Conservation (phyloP, 306 rosid species). For the Datisca glomerata region DNA sequence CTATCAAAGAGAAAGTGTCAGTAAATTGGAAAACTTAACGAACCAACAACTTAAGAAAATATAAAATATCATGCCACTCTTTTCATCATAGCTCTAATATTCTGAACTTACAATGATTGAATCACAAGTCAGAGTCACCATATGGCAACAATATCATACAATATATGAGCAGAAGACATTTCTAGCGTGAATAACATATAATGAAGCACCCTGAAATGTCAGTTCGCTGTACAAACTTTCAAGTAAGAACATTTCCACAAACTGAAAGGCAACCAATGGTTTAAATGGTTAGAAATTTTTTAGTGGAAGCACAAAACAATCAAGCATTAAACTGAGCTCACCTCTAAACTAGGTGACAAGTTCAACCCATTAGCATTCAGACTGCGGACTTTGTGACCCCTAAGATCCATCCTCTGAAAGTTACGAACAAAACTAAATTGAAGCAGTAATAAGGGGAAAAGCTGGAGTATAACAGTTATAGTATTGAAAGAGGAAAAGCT, state of each 20-base stretch:
- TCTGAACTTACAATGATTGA: no score
- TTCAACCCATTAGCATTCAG: slow-evolving; percentile 85
- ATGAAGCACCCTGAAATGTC: no score
- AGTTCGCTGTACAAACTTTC: no score
- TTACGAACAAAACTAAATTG: slow-evolving; percentile 13
- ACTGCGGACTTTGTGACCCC: slow-evolving; percentile 93
- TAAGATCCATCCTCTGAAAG: slow-evolving; percentile 84
- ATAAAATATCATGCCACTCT: no score
- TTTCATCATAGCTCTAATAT: no score
- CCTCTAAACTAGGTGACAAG: slow-evolving; percentile 91
- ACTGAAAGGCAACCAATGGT: neutral
- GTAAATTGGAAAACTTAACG: slow-evolving; percentile 11
- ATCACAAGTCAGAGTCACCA: no score
- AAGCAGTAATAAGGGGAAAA: neutral
- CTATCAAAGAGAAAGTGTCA: slow-evolving; percentile 37
- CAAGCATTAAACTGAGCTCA: slow-evolving; percentile 19
- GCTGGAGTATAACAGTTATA: neutral
- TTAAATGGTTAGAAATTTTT: neutral
- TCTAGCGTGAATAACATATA: no score
- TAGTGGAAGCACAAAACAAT: neutral
- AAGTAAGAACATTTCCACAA: no score
- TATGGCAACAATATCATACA: no score
- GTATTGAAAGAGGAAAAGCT: no score
- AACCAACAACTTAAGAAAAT: no score
- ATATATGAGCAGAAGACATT: no score